Evolutionary conservation across 2,329 filamentous ascomycete genomes (phyloP).

Genomic region (Nothophaeocryptopus gaeumannii): DNA sequence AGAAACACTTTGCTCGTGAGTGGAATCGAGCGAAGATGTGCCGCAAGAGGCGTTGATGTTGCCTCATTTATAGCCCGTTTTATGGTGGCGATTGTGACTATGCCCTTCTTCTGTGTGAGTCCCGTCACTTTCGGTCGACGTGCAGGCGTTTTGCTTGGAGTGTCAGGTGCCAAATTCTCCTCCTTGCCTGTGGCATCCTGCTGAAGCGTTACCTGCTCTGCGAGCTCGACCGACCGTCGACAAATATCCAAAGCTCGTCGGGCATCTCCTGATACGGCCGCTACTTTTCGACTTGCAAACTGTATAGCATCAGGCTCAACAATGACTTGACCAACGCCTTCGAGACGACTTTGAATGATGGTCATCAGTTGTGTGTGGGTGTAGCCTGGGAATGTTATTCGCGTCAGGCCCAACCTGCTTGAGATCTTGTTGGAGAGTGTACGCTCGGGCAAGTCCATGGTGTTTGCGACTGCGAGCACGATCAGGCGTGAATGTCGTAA

Average conservation of each 20-base stretch:
- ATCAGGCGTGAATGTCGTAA: slow-evolving; percentile 88
- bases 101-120: slow-evolving; percentile 39
- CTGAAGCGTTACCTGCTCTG: slow-evolving; percentile 64
- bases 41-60: slow-evolving; percentile 86
- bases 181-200: slow-evolving; percentile 28
- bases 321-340: slow-evolving; percentile 76
- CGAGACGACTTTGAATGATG: slow-evolving; percentile 91
- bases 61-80: slow-evolving; percentile 94
- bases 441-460: slow-evolving; percentile 95
- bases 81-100: slow-evolving; percentile 88
- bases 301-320: slow-evolving; percentile 92
- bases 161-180: slow-evolving; percentile 49
- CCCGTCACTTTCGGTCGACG: slow-evolving; percentile 36
- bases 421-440: slow-evolving; percentile 98
- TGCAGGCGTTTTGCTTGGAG: slow-evolving; percentile 59
- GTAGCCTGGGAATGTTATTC: slow-evolving; percentile 96
- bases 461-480: slow-evolving; percentile 95
- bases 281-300: slow-evolving; percentile 94
- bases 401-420: slow-evolving; percentile 75
- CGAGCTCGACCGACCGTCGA: slow-evolving; percentile 88
- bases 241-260: slow-evolving; percentile 92
- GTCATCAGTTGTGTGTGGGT: slow-evolving; percentile 96
- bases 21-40: slow-evolving; percentile 78
- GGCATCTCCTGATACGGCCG: slow-evolving; percentile 91
- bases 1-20: slow-evolving; percentile 82